phyloP scores from a whole-genome alignment of 2,329 filamentous ascomycete species.

The Macrophomina pseudophaseolina region DNA sequence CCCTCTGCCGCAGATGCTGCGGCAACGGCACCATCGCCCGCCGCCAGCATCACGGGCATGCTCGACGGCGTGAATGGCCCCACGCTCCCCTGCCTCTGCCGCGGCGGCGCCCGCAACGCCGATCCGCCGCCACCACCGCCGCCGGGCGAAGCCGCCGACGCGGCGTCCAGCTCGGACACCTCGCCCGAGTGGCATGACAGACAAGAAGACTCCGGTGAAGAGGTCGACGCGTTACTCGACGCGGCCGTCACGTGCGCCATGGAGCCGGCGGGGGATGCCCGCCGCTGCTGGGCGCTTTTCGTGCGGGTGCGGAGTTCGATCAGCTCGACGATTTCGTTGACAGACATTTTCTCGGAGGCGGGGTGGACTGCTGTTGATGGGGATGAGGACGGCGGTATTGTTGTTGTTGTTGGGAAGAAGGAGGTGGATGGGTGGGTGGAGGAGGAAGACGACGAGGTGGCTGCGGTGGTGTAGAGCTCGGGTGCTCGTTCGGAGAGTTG shows the following conservation, averaged over 20 bases:
- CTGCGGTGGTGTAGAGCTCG: background rate
- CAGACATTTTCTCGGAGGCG: background rate
- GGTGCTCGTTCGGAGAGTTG: background rate
- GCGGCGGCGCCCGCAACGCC: too few relatives aligned
- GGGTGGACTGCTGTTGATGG: background rate
- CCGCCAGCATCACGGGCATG: background rate
- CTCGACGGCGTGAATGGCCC: background rate
- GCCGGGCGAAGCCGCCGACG: background rate
- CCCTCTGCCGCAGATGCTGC: background rate
- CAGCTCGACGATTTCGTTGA: slow-evolving; percentile 1
- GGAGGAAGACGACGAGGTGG: too few relatives aligned
- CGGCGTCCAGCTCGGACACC: background rate
- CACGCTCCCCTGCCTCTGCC: too few relatives aligned
- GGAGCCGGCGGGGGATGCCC: too few relatives aligned
- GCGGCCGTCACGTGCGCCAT: background rate
- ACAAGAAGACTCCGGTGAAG: background rate
- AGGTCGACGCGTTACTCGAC: background rate
- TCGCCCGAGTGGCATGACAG: background rate
- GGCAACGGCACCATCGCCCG: background rate
- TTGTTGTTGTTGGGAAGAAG: background rate
- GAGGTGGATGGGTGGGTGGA: too few relatives aligned
- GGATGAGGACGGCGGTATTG: background rate
- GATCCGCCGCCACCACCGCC: background rate
- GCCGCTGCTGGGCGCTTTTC: background rate
- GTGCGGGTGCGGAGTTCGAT: background rate